A percentile compares a stretch with the other conserved stretches of the same genome.
Conservation (phyloP, 139 green algal genomes). For the Micromonas commoda region DNA sequence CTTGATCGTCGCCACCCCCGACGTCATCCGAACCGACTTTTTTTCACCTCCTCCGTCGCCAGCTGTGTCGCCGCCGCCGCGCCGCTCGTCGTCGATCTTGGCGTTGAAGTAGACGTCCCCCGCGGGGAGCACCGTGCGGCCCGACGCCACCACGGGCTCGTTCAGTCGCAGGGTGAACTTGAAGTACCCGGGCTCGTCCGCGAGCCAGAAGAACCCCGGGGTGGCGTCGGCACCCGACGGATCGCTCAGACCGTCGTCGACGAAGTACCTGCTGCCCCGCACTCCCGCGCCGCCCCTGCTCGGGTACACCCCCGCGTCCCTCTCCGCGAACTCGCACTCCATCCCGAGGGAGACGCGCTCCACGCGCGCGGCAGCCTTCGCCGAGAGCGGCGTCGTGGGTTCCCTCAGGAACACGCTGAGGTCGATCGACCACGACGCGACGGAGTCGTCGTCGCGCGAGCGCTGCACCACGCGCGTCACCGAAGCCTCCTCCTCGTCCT, state of each 20-base stretch:
- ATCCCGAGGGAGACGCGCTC: neutral
- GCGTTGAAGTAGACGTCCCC: conserved; percentile 3
- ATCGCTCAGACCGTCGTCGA: neutral
- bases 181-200: conserved; percentile 17
- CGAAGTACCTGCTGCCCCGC: neutral
- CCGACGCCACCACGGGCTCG: neutral
- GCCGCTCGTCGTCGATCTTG: neutral
- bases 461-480: neutral
- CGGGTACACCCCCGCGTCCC: neutral
- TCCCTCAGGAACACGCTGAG: neutral
- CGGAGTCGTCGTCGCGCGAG: neutral
- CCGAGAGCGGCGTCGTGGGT: neutral
- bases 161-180: conserved; percentile 1
- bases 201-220: neutral
- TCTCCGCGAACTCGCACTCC: neutral
- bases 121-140: neutral
- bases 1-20: conserved; percentile 15
- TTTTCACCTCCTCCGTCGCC: neutral
- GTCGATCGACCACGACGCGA: neutral
- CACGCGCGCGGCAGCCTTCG: neutral
- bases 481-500: neutral
- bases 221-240: neutral
- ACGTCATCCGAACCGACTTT: neutral
- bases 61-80: too few species aligned
- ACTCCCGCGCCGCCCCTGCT: neutral